Conservation (phyloP, 768 basidiomycete genomes). For the Pulveroboletus sp. region DNA sequence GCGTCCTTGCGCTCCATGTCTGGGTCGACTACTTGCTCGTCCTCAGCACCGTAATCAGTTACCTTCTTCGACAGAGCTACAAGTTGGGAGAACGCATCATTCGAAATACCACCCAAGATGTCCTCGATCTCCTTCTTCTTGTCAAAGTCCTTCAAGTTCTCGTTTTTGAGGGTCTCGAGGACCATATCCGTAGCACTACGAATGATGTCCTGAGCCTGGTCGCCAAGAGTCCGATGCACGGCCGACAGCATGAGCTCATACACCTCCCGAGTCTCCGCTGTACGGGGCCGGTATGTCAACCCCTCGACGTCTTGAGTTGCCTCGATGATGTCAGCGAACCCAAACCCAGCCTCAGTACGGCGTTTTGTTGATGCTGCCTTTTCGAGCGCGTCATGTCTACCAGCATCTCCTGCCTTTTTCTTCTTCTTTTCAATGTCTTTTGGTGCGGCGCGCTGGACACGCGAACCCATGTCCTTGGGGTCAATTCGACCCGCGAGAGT, state of each 20-base stretch:
- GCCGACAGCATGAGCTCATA: constrained; percentile 87
- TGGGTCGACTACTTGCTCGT: constrained; percentile 72
- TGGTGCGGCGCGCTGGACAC: constrained; percentile 74
- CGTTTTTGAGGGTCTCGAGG: constrained; percentile 83
- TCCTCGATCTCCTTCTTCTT: constrained; percentile 93
- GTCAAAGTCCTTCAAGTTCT: constrained; percentile 90
- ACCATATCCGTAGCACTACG: constrained; percentile 93
- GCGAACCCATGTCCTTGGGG: constrained; percentile 88
- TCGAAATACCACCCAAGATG: constrained; percentile 56
- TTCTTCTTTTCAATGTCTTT: constrained; percentile 93
- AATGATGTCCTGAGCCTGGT: constrained; percentile 94
- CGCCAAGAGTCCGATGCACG: constrained; percentile 81
- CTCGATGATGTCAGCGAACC: constrained; percentile 89
- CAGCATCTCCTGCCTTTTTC: constrained; percentile 64
- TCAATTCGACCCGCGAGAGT: constrained; percentile 89
- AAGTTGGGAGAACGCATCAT: constrained; percentile 78
- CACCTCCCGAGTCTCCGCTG: constrained; percentile 89
- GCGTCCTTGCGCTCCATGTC: constrained; percentile 79
- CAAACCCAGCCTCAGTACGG: constrained; percentile 61
- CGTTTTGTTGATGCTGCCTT: constrained; percentile 51
- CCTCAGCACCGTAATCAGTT: constrained; percentile 90
- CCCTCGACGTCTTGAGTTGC: constrained; percentile 93
- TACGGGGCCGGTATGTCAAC: constrained; percentile 86
- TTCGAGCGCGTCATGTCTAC: constrained; percentile 51
- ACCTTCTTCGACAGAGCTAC: constrained; percentile 88